Conservation (phyloP, 2,329 filamentous ascomycete genomes). For the Penicillium sp. region DNA sequence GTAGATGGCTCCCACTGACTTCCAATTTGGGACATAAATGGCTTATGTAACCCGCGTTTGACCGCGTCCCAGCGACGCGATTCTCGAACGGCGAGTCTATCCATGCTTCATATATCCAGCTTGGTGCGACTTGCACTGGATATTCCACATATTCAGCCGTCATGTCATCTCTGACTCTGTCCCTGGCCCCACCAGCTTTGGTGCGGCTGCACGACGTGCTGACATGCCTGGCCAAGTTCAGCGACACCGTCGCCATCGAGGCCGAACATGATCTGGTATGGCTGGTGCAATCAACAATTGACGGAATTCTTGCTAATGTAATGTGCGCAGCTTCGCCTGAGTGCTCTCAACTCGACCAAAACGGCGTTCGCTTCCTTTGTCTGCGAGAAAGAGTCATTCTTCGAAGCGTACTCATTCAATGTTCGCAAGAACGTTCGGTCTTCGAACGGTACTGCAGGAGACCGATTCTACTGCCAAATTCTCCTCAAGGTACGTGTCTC, state of each 20-base stretch:
- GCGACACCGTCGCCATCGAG: slow-evolving; percentile 59
- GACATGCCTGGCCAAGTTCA: slow-evolving; percentile 59
- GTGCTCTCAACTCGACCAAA: slow-evolving; percentile 59
- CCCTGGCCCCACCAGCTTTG: slow-evolving; percentile 54
- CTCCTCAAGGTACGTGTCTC: slow-evolving; percentile 49
- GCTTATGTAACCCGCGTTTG: background rate
- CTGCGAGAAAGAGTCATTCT: slow-evolving; percentile 53
- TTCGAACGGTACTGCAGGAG: slow-evolving; percentile 31
- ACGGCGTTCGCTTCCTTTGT: slow-evolving; percentile 60
- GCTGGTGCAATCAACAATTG: background rate
- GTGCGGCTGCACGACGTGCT: slow-evolving; percentile 56
- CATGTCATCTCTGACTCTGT: slow-evolving; percentile 47
- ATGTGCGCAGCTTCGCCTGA: slow-evolving; percentile 53
- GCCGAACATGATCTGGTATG: slow-evolving; percentile 53
- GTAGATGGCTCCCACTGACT: too few species aligned
- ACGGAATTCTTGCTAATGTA: slow-evolving; percentile 6
- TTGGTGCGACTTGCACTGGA: background rate
- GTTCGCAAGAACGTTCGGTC: slow-evolving; percentile 18
- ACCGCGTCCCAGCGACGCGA: background rate
- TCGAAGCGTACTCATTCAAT: slow-evolving; percentile 55
- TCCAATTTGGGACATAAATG: background rate
- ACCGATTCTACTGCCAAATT: slow-evolving; percentile 56
- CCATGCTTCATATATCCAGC: background rate
- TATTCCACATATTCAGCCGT: background rate
- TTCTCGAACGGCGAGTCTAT: background rate